Conservation (phyloP, 2,329 filamentous ascomycete genomes). For the Phialocephala sp. region DNA sequence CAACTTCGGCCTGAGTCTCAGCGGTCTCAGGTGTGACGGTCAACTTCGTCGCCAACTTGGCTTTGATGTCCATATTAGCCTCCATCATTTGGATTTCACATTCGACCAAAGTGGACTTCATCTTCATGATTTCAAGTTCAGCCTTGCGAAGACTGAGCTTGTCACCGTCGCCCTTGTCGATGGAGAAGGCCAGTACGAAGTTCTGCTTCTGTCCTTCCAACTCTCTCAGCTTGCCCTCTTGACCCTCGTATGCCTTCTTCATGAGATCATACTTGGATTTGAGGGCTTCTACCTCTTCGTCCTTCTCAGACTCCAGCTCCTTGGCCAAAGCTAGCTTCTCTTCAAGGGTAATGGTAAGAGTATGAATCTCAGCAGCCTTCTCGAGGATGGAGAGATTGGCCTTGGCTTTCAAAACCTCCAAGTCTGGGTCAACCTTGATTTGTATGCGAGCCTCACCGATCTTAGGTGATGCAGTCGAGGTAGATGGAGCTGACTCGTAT, state of each 20-base stretch:
- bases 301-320: neutral
- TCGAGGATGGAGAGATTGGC: neutral
- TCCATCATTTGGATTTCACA: slow-evolving; percentile 14
- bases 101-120: slow-evolving; percentile 10
- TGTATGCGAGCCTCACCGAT: neutral
- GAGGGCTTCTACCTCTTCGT: neutral
- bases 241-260: neutral
- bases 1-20: neutral
- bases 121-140: slow-evolving; percentile 17
- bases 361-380: neutral
- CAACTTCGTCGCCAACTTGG: neutral
- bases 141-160: slow-evolving; percentile 12
- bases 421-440: neutral
- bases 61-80: slow-evolving; percentile 4
- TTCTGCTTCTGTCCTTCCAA: neutral
- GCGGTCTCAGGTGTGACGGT: neutral
- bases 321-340: neutral
- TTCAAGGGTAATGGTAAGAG: neutral
- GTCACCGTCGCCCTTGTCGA: neutral
- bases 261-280: neutral
- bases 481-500: neutral
- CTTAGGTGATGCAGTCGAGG: neutral
- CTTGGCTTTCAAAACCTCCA: neutral
- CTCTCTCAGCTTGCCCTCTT: neutral
- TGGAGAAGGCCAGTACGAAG: neutral